Evolutionary conservation across 176 grass and related monocot genomes (phyloP).

Genomic region (Metroxylon sagu): DNA sequence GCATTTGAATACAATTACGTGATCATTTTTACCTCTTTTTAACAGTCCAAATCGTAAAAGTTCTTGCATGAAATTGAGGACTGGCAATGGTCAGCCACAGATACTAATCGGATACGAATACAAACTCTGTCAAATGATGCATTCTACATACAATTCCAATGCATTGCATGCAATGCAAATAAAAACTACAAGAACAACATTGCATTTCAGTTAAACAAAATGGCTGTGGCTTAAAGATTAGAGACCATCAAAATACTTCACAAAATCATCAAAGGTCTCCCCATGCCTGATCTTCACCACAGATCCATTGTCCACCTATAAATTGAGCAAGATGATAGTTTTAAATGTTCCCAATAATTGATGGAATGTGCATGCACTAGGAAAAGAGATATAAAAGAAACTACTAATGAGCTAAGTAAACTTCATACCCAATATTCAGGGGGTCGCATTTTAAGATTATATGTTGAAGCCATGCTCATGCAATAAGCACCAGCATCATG

Average conservation of each 20-base stretch:
- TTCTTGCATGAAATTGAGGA: too few species aligned
- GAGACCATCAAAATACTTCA: conserved; percentile 85
- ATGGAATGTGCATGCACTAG: background rate
- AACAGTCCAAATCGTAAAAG: too few species aligned
- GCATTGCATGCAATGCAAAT: too few species aligned
- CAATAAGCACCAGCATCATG: conserved; percentile 95
- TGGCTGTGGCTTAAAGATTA: background rate
- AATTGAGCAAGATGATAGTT: background rate
- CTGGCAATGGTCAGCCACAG: too few species aligned
- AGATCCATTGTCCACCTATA: conserved; percentile 53
- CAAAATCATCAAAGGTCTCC: conserved; percentile 70
- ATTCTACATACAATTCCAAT: too few species aligned
- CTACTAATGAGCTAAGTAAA: background rate
- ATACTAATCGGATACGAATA: too few species aligned
- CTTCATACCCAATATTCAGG: conserved; percentile 83
- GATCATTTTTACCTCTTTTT: too few species aligned
- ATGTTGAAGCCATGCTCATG: conserved; percentile 99
- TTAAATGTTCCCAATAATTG: too few species aligned
- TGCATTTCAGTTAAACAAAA: too few species aligned
- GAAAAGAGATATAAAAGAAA: background rate
- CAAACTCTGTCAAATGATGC: too few species aligned
- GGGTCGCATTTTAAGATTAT: conserved; percentile 88
- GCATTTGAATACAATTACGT: too few species aligned
- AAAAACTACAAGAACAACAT: too few species aligned
- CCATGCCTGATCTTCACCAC: conserved; percentile 74